phyloP scores from a whole-genome alignment of 1,139 yeast species.

The Saccharomyces hybrid region DNA sequence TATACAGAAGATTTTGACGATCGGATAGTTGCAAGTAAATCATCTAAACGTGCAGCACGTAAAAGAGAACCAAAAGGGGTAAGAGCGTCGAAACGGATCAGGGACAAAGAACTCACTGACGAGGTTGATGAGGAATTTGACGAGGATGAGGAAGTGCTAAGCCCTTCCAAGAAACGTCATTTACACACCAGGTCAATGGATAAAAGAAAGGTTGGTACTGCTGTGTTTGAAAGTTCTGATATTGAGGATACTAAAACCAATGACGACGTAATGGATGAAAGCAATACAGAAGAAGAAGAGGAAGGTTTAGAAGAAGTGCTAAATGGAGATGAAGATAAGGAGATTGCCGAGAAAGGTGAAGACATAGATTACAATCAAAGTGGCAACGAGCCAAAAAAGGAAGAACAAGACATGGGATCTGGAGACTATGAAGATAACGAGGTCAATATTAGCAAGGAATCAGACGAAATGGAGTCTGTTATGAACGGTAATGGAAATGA shows the following conservation, averaged over 20 bases:
- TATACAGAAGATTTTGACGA: conserved; percentile 16
- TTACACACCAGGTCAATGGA: neutral
- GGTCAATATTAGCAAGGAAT: conserved; percentile 10
- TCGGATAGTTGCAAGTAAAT: neutral
- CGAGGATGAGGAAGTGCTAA: conserved; percentile 5
- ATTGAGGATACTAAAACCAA: neutral
- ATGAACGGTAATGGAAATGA: conserved; percentile 3
- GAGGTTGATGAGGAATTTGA: conserved; percentile 5
- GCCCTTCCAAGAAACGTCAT: neutral
- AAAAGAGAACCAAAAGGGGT: neutral
- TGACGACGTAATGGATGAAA: conserved; percentile 3
- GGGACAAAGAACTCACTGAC: neutral
- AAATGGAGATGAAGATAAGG: conserved; percentile 10
- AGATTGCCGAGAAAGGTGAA: conserved; percentile 2
- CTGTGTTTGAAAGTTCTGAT: neutral
- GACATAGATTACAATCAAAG: neutral
- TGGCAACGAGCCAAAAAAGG: conserved; percentile 12
- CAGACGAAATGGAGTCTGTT: conserved; percentile 6
- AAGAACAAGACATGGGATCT: conserved; percentile 7
- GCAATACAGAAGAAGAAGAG: conserved; percentile 12
- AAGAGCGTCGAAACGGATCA: neutral
- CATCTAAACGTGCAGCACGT: neutral
- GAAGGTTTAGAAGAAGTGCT: conserved; percentile 5
- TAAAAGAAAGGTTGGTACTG: neutral
- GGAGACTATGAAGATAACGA: conserved; percentile 8